Evolutionary conservation across 768 basidiomycete genomes (phyloP).

Genomic region (Pholiota molesta): DNA sequence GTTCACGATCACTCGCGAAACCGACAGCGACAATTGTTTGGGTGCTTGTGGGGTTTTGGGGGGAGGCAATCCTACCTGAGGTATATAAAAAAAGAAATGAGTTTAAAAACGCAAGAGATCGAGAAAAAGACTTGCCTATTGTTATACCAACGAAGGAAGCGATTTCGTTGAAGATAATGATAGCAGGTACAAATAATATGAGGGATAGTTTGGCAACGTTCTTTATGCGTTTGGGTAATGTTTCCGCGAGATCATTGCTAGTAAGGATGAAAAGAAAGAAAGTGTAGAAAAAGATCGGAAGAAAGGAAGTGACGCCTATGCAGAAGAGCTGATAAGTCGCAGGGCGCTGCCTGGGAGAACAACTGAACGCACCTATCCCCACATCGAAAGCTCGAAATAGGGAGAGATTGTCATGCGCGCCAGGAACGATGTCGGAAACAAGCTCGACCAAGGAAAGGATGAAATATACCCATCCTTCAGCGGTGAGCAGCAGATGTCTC

Average conservation of each 20-base stretch:
- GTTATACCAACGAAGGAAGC: conserved; percentile 66
- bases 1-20: conserved; percentile 39
- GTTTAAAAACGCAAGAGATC: background rate
- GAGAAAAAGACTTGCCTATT: conserved; percentile 47
- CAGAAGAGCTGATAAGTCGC: conserved; percentile 3
- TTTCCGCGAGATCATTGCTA: conserved; percentile 49
- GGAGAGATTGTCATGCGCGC: conserved; percentile 45
- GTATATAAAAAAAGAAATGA: background rate
- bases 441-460: conserved; percentile 61
- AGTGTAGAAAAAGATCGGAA: conserved; percentile 67
- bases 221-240: conserved; percentile 53
- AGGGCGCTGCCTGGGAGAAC: background rate
- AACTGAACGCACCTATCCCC: conserved; percentile 53
- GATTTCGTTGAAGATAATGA: conserved; percentile 57
- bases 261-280: conserved; percentile 64
- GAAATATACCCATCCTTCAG: conserved; percentile 66
- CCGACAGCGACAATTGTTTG: conserved; percentile 43
- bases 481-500: conserved; percentile 58
- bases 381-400: conserved; percentile 60
- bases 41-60: background rate
- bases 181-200: conserved; percentile 55
- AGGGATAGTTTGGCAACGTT: conserved; percentile 47
- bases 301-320: conserved; percentile 59
- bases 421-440: conserved; percentile 57
- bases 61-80: conserved; percentile 10